Percentiles rank a stretch among this genome's conserved stretches.
These are phyloP conservation scores for Wallacemonas sp. DNA, from an alignment of 208 protist genomes.

Conservation along the genomic window DNA sequence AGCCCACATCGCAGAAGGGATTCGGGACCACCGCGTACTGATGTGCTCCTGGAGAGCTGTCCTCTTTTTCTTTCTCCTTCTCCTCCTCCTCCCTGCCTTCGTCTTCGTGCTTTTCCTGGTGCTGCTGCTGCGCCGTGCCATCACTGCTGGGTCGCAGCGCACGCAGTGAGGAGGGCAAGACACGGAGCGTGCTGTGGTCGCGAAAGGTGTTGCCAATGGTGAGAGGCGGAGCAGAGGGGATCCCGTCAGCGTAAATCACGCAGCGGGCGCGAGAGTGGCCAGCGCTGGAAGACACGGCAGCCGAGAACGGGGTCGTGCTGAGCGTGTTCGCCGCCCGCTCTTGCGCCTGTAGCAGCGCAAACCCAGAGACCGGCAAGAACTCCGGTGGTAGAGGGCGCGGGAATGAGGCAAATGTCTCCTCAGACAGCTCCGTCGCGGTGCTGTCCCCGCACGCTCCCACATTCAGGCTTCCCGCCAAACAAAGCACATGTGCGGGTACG, in stretches of 20 bases:
- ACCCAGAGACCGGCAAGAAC: constrained; percentile 61
- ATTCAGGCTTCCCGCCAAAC: not conserved
- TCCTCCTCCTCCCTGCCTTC: too few relatives aligned
- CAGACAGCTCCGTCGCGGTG: not conserved
- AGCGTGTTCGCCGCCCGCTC: constrained; percentile 31
- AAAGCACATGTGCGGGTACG: not conserved
- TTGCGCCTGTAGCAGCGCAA: constrained; percentile 37
- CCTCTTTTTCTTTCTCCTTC: too few relatives aligned
- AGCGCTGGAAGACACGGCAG: constrained; percentile 31
- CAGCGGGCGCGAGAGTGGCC: constrained; percentile 39
- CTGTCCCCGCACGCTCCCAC: not conserved
- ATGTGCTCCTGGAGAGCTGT: not conserved
- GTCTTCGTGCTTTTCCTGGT: too few relatives aligned
- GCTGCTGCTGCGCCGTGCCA: too few relatives aligned
- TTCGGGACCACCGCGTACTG: constrained; percentile 20
- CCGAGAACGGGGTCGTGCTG: constrained; percentile 27
- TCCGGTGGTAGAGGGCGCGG: constrained; percentile 22
- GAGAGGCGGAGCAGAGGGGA: constrained; percentile 29
- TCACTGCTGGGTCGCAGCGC: not conserved
- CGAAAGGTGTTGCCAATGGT: constrained; percentile 55
- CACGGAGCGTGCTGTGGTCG: constrained; percentile 36
- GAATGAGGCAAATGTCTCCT: constrained; percentile 11
- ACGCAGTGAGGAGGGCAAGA: not conserved
- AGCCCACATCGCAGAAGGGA: constrained; percentile 29
- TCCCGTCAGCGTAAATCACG: constrained; percentile 21